phyloP scores from a whole-genome alignment of 2,329 filamentous ascomycete species.

The Colletotrichum nymphaeae region DNA sequence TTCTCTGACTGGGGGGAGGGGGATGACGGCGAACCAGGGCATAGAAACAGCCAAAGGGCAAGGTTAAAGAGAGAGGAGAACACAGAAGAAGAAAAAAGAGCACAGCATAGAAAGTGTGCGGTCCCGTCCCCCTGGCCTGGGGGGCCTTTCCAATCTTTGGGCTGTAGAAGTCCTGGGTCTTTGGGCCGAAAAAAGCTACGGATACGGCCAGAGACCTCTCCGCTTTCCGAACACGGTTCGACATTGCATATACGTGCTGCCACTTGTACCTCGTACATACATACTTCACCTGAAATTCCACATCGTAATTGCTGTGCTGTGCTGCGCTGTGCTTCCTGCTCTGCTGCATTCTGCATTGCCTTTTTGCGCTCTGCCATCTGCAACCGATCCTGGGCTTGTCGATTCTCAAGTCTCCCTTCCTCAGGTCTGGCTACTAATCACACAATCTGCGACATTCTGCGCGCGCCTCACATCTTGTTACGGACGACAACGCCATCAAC shows the following conservation, averaged over 20 bases:
- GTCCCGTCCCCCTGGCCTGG: neutral
- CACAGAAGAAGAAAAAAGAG: neutral
- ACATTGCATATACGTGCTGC: constrained; percentile 30
- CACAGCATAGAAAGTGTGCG: neutral
- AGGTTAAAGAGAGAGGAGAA: neutral
- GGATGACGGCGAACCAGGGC: neutral
- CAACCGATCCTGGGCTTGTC: constrained; percentile 15
- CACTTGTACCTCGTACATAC: constrained; percentile 18
- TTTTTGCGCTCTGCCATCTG: constrained; percentile 8
- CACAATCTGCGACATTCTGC: constrained; percentile 5
- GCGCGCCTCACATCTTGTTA: constrained; percentile 6
- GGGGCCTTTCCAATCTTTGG: neutral
- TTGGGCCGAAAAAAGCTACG: constrained; percentile 26
- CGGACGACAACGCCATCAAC: constrained; percentile 5
- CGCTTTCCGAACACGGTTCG: constrained; percentile 31
- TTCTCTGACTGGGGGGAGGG: neutral
- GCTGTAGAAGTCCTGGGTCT: constrained; percentile 25
- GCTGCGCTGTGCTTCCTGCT: constrained; percentile 5
- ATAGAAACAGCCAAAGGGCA: neutral
- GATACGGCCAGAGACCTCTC: neutral
- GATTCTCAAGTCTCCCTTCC: neutral
- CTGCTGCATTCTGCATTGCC: constrained; percentile 11
- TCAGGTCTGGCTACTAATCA: neutral
- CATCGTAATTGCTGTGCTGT: constrained; percentile 13
- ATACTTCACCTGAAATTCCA: constrained; percentile 10